Conservation (phyloP, 306 rosid genomes). For the Styphnolobium japonicum region DNA sequence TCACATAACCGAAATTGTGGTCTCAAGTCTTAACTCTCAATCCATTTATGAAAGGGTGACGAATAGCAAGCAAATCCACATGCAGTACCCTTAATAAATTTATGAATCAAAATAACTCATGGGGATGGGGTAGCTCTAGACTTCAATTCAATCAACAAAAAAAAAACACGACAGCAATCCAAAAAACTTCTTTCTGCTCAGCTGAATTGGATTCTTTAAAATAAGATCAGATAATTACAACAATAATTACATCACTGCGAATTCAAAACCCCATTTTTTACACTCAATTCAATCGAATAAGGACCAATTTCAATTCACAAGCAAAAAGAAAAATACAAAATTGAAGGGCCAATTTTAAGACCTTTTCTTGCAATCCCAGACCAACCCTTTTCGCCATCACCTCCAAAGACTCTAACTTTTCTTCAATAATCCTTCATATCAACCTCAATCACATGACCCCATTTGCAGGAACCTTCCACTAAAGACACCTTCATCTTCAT, state of each 20-base stretch:
- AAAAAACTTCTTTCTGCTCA: neutral
- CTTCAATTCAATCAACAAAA: neutral
- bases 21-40: neutral
- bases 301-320: neutral
- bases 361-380: neutral
- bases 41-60: neutral
- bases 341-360: neutral
- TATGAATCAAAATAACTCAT: neutral
- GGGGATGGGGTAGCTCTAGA: neutral
- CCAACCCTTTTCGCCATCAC: neutral
- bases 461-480: neutral
- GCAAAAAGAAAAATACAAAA: neutral
- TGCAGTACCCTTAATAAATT: neutral
- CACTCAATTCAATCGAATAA: neutral
- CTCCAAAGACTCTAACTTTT: neutral
- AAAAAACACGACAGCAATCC: neutral
- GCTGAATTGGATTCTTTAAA: neutral
- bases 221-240: neutral
- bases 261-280: neutral
- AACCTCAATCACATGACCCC: neutral
- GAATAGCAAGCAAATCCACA: neutral
- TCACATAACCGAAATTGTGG: neutral
- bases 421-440: neutral
- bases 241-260: neutral
- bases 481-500: neutral